Base-by-base conservation (phyloP, 1,139 yeast genomes). In the Nematodospora anomalae region DNA sequence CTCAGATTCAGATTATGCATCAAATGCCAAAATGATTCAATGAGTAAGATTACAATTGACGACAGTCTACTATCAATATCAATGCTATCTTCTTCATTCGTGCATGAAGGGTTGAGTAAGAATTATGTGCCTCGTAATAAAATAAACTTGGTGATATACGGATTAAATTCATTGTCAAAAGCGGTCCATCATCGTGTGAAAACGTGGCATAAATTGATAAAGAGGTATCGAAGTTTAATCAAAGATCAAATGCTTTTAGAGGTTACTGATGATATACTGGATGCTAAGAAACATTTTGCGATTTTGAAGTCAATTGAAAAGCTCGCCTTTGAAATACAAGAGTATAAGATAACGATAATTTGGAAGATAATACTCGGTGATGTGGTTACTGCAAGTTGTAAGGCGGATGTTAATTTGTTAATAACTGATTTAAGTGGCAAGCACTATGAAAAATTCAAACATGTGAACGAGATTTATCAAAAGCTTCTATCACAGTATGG, bases 331-430 rank as follows among this genome's bases (percentile, higher is more conserved):
- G 35, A 33, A 7, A 35, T 54, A 1, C 33, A 37, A 4, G 34
- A 41, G 14, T 43, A 40, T 28, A 46, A 34, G 21, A 8, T 55
- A 2, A 16, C 42, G 30, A 28, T 68, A 9, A 36, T 33, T 8
- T 69, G 73, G 73, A 54, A 53, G 11, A 49, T 69, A 2, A 37
- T 47, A 1, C 35, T 65, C 6, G 37, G 39, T 2, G 60, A 64
- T 36, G 32, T 43, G 3, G 41, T 55, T 1, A 43, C 51, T 1
- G 71, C 64, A 4, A 57, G 55, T 12, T 60, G 68, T 45, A 57
- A 51, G 20, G 53, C 67, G 0, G 37, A 43, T 3, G 33, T 66
- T 14, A 32, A 35, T 3, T 35, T 52, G 6, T 43, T 42, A 3
- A 36, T 47, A 4, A 33, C 45, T 14, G 49, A 45, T 25, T 11